phyloP scores from a whole-genome alignment of 495 filamentous ascomycete species.

The Lophium mytilinum region DNA sequence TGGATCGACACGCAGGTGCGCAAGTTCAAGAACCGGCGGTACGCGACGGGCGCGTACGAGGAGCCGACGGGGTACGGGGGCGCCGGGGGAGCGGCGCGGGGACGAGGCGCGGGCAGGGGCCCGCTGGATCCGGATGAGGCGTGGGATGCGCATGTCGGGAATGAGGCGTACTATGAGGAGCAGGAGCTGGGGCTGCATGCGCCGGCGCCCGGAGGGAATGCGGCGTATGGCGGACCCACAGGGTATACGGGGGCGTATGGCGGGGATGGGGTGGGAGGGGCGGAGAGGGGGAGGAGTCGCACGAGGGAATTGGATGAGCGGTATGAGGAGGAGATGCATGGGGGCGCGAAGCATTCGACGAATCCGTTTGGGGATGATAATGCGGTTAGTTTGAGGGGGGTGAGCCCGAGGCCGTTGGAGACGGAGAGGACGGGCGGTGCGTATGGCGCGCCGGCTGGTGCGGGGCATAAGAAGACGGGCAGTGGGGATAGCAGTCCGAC shows the following conservation, averaged over 20 bases:
- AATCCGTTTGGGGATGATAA: constrained; percentile 36
- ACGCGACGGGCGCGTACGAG: constrained; percentile 57
- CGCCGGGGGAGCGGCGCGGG: constrained; percentile 20
- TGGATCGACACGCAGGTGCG: constrained; percentile 49
- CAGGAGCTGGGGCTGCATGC: constrained; percentile 48
- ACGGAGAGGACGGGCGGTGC: constrained; percentile 13
- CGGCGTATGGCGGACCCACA: constrained; percentile 23
- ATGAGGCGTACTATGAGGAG: constrained; percentile 59
- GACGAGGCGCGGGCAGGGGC: constrained; percentile 29
- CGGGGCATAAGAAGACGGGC: constrained; percentile 27
- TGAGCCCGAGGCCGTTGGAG: constrained; percentile 35
- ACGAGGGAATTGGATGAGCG: constrained; percentile 30
- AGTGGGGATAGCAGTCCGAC: constrained; percentile 38
- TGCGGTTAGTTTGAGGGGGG: constrained; percentile 32
- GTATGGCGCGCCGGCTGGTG: constrained; percentile 5
- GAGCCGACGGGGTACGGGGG: constrained; percentile 29
- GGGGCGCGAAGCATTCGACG: constrained; percentile 6
- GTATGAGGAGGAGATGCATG: constrained; percentile 29
- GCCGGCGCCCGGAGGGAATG: constrained; percentile 19
- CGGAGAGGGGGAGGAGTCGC: constrained; percentile 28
- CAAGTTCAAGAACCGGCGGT: constrained; percentile 45
- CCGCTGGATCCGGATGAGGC: constrained; percentile 62
- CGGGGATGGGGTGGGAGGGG: constrained; percentile 23
- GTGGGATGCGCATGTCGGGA: constrained; percentile 61
- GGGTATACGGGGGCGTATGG: neutral